Evolutionary conservation across 2,329 filamentous ascomycete genomes (phyloP).

Genomic region (Epichloe gansuensis): DNA sequence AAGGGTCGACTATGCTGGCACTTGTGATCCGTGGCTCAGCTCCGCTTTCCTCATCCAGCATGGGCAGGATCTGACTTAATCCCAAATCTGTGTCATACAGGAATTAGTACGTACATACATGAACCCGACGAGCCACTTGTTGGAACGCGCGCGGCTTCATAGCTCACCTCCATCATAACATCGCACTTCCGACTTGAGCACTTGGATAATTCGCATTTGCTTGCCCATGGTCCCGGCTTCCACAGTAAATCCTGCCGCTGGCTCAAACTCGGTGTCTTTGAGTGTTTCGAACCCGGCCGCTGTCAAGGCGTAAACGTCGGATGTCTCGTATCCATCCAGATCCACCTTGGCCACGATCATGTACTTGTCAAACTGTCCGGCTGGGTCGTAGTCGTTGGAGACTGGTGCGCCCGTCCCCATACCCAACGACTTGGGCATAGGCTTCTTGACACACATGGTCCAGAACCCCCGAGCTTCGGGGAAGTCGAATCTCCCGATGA

Average conservation of each 20-base stretch:
- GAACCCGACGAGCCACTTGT: too few species aligned
- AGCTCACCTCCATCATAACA: conserved; percentile 76
- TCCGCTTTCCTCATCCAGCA: conserved; percentile 82
- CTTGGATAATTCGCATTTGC: conserved; percentile 72
- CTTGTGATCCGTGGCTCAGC: conserved; percentile 65
- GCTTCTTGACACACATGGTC: conserved; percentile 61
- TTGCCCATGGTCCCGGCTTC: conserved; percentile 75
- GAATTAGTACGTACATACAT: conserved; percentile 10
- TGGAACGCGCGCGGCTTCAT: background rate
- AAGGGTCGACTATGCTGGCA: conserved; percentile 78
- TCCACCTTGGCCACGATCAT: conserved; percentile 70
- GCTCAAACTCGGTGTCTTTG: conserved; percentile 80
- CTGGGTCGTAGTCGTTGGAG: conserved; percentile 41
- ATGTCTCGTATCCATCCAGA: conserved; percentile 58
- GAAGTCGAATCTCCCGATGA: conserved; percentile 58
- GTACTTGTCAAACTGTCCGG: conserved; percentile 60
- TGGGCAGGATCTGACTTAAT: conserved; percentile 79
- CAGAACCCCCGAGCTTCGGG: conserved; percentile 65
- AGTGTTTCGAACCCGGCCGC: conserved; percentile 61
- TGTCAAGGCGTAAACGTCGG: conserved; percentile 66
- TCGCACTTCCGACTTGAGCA: conserved; percentile 73
- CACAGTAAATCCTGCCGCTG: conserved; percentile 73
- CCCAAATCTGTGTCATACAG: conserved; percentile 54
- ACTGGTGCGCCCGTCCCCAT: conserved; percentile 37
- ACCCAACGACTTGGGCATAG: conserved; percentile 40